Conservation (phyloP, 441 rosid genomes). For the Cnidoscolus chayamansa region DNA sequence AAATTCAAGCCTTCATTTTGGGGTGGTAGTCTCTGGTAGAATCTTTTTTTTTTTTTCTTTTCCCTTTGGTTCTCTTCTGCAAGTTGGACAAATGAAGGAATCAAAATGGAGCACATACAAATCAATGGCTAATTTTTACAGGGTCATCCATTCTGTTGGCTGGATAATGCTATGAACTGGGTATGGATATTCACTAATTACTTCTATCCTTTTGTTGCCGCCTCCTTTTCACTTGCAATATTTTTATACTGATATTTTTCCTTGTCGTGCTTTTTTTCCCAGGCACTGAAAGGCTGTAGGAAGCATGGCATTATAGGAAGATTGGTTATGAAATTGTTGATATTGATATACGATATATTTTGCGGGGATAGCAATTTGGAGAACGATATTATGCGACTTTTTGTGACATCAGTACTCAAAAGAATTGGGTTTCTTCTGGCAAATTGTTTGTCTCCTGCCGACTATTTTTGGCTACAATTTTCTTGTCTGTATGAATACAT, state of each 20-base stretch:
- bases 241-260: not conserved
- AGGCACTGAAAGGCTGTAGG: slow-evolving; percentile 23
- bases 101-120: slow-evolving; percentile 38
- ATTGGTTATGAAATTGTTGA: slow-evolving; percentile 12
- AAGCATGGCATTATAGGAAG: slow-evolving; percentile 20
- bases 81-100: slow-evolving; percentile 33
- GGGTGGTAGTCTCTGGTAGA: slow-evolving; percentile 54
- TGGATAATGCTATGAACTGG: slow-evolving; percentile 28
- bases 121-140: slow-evolving; percentile 44
- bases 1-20: slow-evolving; percentile 81
- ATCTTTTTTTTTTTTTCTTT: slow-evolving; percentile 21
- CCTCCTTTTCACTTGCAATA: too few species aligned
- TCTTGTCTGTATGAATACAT: too few species aligned
- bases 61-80: slow-evolving; percentile 10
- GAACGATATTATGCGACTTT: slow-evolving; percentile 15
- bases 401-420: not conserved
- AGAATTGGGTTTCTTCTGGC: slow-evolving; percentile 12
- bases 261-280: too few species aligned
- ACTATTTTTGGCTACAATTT: not conserved
- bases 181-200: slow-evolving; percentile 19
- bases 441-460: slow-evolving; percentile 19
- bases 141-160: slow-evolving; percentile 26
- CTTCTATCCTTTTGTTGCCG: not conserved
- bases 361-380: slow-evolving; percentile 25
- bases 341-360: slow-evolving; percentile 12